Base-by-base conservation (phyloP, 352 stramenopile genomes). In the Globisporangium recalcitrans region DNA sequence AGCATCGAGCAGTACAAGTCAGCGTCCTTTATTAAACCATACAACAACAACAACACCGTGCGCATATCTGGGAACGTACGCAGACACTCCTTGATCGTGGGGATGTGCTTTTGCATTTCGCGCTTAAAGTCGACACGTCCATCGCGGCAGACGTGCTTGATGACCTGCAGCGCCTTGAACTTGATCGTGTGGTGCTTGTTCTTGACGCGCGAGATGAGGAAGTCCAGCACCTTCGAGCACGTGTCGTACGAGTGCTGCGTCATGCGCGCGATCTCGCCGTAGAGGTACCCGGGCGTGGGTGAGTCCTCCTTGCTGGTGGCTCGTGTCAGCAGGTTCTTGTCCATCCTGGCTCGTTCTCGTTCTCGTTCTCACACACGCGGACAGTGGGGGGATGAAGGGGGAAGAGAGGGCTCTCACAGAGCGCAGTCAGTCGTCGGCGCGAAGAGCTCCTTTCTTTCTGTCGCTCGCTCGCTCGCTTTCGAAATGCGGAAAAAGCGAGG, bases 181-280 rank as follows among this genome's bases (percentile, higher is more conserved):
- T 98, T 98, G 68, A 98, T 79, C 65, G 96, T 97, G 70, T 94
- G 86, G 74, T 98, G 96, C 71, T 97, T 97, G 71, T 98, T 98
- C 73, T 93, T 88, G 53, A 98, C 82, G 60, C 93, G 88, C 36
- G 77, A 82, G 51, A 96, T 89, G 48, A 98, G 79, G 69, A 93
- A 98, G 29, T 94, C 85, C 65, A 85, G 81, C 57, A 97, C 85
- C 61, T 97, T 95, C 49, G 77, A 70, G 76, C 80, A 96, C 64
- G 83, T 96, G 62, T 97, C 87, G 72, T 92, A 95, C 64, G 82
- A 93, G 62, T 95, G 87, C 69, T 96, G 82, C 63, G 89, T 97
- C 89, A 96, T 97, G 73, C 85, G 85, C 59, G 89, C 87, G 70
- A 98, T 98, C 79, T 98, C 96, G 46, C 93, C 85, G 73, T 98